Evolutionary conservation across 2,329 filamentous ascomycete genomes (phyloP).

Genomic region (Macrophomina tecta): DNA sequence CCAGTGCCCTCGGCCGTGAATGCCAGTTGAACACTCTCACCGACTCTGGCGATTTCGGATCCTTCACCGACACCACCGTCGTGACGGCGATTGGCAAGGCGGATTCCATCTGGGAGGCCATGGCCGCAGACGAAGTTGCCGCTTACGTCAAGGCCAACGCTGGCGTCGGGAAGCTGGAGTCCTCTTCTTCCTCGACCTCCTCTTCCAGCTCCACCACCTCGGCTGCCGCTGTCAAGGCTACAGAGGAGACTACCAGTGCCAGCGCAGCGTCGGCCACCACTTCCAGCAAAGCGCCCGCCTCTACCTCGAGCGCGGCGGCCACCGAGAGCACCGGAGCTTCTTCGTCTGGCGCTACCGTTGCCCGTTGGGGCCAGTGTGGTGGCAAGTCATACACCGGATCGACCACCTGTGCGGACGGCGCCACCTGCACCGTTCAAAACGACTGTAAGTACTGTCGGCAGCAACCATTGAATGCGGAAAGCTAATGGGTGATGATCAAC

Average conservation of each 20-base stretch:
- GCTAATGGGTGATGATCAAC: neutral
- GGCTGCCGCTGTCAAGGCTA: neutral
- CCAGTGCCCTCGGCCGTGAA: constrained; percentile 15
- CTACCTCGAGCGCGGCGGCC: neutral
- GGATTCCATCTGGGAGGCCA: constrained; percentile 6
- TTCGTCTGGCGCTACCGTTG: neutral
- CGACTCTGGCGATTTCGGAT: constrained; percentile 25
- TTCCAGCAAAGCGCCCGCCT: neutral
- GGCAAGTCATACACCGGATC: neutral
- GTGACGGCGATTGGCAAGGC: neutral
- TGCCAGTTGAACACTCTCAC: constrained; percentile 26
- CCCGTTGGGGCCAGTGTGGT: constrained; percentile 4
- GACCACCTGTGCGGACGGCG: neutral
- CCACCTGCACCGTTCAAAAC: neutral
- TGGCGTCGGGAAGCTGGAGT: constrained; percentile 18
- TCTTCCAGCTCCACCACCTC: neutral
- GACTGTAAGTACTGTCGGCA: neutral
- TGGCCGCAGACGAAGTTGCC: neutral
- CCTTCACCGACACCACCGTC: constrained; percentile 16
- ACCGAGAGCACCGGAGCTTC: neutral
- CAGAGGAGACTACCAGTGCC: neutral
- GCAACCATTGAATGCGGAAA: too few species aligned
- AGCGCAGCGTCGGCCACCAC: neutral
- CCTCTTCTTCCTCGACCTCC: neutral
- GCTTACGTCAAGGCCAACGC: constrained; percentile 7